Evolutionary conservation across 352 stramenopile species (phyloP).

Genomic region (Pseudoperonospora humuli): DNA sequence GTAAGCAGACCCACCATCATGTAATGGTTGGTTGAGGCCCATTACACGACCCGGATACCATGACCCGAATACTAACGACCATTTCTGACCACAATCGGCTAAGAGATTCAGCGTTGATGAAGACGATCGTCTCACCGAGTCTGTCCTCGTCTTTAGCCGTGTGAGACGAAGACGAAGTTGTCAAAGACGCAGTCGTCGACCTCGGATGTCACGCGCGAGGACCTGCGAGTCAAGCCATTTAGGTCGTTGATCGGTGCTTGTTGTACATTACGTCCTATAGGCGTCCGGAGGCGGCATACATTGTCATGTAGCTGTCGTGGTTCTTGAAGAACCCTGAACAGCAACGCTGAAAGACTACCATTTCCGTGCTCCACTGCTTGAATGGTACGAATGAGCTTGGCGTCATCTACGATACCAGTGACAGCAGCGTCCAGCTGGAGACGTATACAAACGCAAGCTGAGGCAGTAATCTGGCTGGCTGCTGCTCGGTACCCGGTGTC

Average conservation of each 20-base stretch:
- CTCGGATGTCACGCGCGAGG: too few relatives aligned
- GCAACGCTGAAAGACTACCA: not conserved
- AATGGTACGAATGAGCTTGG: not conserved
- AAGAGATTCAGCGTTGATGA: too few relatives aligned
- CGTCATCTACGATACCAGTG: not conserved
- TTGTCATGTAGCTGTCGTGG: not conserved
- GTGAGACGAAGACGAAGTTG: not conserved
- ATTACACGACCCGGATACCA: too few relatives aligned
- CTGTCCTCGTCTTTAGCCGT: too few relatives aligned
- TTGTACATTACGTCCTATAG: conserved; percentile 1
- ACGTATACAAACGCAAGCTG: not conserved
- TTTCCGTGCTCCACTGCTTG: not conserved
- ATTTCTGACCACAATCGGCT: too few relatives aligned
- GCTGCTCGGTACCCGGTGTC: not conserved
- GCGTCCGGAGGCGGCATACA: not conserved
- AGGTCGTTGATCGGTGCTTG: not conserved
- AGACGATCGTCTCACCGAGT: too few relatives aligned
- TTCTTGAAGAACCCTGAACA: not conserved
- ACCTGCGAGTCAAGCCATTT: too few relatives aligned
- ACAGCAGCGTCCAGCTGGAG: not conserved
- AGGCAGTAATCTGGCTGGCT: not conserved
- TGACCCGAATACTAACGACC: too few relatives aligned
- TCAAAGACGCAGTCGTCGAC: too few relatives aligned
- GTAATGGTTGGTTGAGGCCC: too few relatives aligned
- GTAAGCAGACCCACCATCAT: too few relatives aligned